Evolutionary conservation across 2,329 filamentous ascomycete genomes (phyloP).

Genomic region (Endocalyx cinctus): DNA sequence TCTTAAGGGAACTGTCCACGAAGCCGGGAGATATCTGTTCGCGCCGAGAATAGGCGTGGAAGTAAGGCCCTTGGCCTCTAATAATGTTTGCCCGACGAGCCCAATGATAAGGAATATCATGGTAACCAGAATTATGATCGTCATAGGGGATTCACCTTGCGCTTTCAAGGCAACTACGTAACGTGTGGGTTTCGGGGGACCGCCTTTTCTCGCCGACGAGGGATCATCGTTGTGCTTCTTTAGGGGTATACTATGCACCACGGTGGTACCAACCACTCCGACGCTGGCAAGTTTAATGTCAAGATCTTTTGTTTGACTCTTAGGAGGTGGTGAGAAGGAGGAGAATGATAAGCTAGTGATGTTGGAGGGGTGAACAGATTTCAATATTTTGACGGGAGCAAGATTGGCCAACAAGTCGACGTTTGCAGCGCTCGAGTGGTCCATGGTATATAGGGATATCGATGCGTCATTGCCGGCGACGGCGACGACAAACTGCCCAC

Average conservation of each 20-base stretch:
- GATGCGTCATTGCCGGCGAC: constrained; percentile 77
- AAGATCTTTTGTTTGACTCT: constrained; percentile 48
- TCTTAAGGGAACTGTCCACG: constrained; percentile 24
- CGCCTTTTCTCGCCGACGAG: constrained; percentile 28
- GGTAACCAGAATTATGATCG: constrained; percentile 49
- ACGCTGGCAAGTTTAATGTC: constrained; percentile 76
- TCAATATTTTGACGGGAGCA: constrained; percentile 48
- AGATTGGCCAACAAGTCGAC: constrained; percentile 50
- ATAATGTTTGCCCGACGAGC: constrained; percentile 56
- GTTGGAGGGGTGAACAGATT: constrained; percentile 49
- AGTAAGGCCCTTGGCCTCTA: constrained; percentile 58
- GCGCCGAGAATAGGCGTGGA: constrained; percentile 50
- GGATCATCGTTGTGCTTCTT: constrained; percentile 36
- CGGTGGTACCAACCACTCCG: constrained; percentile 73
- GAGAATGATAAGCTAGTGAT: constrained; percentile 59
- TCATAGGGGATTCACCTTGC: constrained; percentile 43
- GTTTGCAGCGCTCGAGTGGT: constrained; percentile 50
- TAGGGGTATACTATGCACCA: constrained; percentile 75
- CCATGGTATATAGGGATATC: constrained; percentile 72
- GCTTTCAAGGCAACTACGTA: constrained; percentile 65
- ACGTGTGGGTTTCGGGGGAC: constrained; percentile 49
- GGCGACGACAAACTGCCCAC: constrained; percentile 75
- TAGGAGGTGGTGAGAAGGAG: constrained; percentile 49
- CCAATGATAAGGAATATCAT: constrained; percentile 57
- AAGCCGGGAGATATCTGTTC: constrained; percentile 47